These are phyloP conservation scores for Populus tremula DNA, from an alignment of 345 rosid genomes.

Conservation along the genomic window DNA sequence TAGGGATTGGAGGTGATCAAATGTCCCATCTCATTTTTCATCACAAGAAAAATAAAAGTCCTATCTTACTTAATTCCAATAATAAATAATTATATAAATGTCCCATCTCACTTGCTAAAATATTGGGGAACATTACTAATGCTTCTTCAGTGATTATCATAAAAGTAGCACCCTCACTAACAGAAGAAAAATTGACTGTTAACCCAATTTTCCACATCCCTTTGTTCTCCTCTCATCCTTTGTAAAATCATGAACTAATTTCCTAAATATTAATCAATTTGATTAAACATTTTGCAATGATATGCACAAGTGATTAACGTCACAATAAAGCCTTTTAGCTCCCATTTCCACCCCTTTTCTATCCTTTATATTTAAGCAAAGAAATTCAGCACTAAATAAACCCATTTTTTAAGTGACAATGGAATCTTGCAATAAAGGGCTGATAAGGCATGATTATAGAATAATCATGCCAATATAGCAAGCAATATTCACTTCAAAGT, in stretches of 20 bases:
- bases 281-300: neutral
- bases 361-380: conserved; percentile 30
- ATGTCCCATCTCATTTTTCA: conserved; percentile 20
- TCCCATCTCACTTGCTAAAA: conserved; percentile 18
- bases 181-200: neutral
- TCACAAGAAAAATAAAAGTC: too few species aligned
- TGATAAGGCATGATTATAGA: neutral
- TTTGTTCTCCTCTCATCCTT: neutral
- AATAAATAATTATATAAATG: neutral
- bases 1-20: conserved; percentile 11
- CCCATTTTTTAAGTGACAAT: neutral
- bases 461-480: neutral
- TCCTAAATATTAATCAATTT: conserved; percentile 7
- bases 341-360: too few species aligned
- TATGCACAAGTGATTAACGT: neutral
- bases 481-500: conserved; percentile 9
- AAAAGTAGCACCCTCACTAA: neutral
- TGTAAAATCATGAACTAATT: neutral
- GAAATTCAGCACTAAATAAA: neutral
- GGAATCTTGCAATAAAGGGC: neutral
- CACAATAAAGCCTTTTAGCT: neutral
- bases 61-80: too few species aligned
- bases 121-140: neutral
- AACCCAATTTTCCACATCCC: neutral
- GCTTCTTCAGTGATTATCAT: neutral